Percentiles rank a stretch among this genome's conserved stretches.
phyloP scores from a whole-genome alignment of 768 basidiomycete genomes.

The Tulasnella sp. region DNA sequence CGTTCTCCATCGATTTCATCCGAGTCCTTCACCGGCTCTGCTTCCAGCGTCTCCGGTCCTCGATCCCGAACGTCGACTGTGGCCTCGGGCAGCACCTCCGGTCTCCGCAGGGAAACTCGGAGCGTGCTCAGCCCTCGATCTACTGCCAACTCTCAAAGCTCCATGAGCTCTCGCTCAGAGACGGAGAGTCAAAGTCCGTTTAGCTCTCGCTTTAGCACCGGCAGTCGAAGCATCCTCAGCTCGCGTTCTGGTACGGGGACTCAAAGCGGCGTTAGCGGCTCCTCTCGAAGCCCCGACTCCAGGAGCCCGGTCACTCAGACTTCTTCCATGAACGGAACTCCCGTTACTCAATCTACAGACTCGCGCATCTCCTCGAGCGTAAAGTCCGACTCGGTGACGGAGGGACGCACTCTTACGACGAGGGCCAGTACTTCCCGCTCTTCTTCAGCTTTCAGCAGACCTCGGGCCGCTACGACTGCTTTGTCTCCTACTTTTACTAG shows the following conservation, averaged over 20 bases:
- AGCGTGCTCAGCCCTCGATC: neutral
- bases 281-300: neutral
- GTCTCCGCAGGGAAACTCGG: neutral
- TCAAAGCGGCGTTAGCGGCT: neutral
- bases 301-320: neutral
- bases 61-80: neutral
- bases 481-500: too few species aligned
- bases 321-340: neutral
- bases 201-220: too few species aligned
- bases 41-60: slow-evolving; percentile 13
- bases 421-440: too few species aligned
- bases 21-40: slow-evolving; percentile 45
- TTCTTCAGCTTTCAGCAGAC: too few species aligned
- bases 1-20: slow-evolving; percentile 40
- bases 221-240: neutral
- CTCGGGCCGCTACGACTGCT: too few species aligned
- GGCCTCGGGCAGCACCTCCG: neutral
- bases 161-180: too few species aligned
- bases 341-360: neutral
- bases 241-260: too few species aligned
- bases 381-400: too few species aligned
- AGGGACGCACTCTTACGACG: too few species aligned
- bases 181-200: too few species aligned
- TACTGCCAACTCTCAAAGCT: neutral
- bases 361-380: neutral